These are phyloP conservation scores for Lasiodiplodia hormozganensis DNA, from an alignment of 2,329 filamentous ascomycete genomes.

Conservation along the genomic window DNA sequence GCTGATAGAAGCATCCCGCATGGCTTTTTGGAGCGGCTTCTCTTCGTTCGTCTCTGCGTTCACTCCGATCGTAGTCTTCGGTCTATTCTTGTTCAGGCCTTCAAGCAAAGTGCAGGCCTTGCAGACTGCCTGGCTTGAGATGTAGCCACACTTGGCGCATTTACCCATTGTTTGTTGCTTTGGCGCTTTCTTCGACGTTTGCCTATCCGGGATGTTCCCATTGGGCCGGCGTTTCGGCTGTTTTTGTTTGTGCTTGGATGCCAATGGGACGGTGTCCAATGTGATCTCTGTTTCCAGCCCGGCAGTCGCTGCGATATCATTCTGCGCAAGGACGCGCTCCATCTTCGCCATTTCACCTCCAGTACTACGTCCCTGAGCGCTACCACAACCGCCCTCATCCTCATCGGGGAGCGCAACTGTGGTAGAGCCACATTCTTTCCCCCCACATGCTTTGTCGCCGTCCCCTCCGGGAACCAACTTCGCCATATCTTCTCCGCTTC, in stretches of 20 bases:
- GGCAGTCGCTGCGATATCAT: conserved; percentile 61
- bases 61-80: conserved; percentile 47
- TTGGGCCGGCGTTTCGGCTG: conserved; percentile 32
- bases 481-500: conserved; percentile 96
- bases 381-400: conserved; percentile 76
- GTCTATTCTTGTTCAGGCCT: conserved; percentile 78
- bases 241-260: conserved; percentile 34
- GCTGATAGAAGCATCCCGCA: conserved; percentile 15
- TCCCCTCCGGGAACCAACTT: conserved; percentile 72
- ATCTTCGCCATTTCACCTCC: conserved; percentile 83
- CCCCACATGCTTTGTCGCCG: conserved; percentile 46
- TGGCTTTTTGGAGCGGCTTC: background rate
- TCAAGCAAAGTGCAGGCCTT: conserved; percentile 93
- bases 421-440: conserved; percentile 40
- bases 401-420: conserved; percentile 58
- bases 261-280: background rate
- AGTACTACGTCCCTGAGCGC: conserved; percentile 67
- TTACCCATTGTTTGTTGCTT: conserved; percentile 76
- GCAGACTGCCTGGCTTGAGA: conserved; percentile 92
- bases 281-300: conserved; percentile 43
- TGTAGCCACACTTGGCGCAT: conserved; percentile 89
- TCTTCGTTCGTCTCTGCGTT: background rate
- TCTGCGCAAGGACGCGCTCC: conserved; percentile 73
- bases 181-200: conserved; percentile 43
- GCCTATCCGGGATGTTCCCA: conserved; percentile 34